Percentiles rank a stretch among this genome's conserved stretches.
These are phyloP conservation scores for Penicillium flavigenum DNA, from an alignment of 495 filamentous ascomycete species.

Conservation along the genomic window DNA sequence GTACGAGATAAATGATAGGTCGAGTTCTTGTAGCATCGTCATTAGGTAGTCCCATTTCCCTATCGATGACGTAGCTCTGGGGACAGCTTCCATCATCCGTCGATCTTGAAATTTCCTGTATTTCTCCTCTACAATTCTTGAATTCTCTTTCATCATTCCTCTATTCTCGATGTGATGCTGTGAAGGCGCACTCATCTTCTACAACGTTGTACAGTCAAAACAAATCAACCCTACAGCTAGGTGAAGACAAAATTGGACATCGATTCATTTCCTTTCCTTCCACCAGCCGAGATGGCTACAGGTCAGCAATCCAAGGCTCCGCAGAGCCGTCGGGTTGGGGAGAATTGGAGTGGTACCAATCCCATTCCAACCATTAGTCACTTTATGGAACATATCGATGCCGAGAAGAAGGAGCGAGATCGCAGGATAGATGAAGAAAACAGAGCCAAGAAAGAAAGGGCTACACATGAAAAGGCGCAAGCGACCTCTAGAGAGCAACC, in stretches of 20 bases:
- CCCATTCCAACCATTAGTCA: conserved; percentile 83
- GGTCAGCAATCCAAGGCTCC: conserved; percentile 23
- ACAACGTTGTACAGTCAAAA: neutral
- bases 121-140: neutral
- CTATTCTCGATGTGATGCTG: neutral
- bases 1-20: conserved; percentile 10
- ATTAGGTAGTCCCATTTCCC: conserved; percentile 18
- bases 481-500: conserved; percentile 39
- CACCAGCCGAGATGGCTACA: conserved; percentile 21
- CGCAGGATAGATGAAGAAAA: conserved; percentile 58
- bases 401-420: conserved; percentile 74
- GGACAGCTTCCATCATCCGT: conserved; percentile 8
- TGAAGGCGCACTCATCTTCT: conserved; percentile 1
- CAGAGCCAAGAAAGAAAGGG: conserved; percentile 34
- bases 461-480: conserved; percentile 28
- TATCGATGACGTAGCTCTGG: conserved; percentile 28
- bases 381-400: conserved; percentile 76
- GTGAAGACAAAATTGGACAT: neutral
- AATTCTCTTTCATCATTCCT: neutral
- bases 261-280: neutral
- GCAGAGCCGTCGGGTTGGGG: conserved; percentile 35
- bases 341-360: conserved; percentile 55
- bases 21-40: conserved; percentile 18
- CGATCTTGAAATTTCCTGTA: conserved; percentile 1
- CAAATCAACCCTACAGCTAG: neutral